Evolutionary conservation across 1,284 basidiomycete genomes (phyloP).

Genomic region (Pseudozyma thailandica): DNA sequence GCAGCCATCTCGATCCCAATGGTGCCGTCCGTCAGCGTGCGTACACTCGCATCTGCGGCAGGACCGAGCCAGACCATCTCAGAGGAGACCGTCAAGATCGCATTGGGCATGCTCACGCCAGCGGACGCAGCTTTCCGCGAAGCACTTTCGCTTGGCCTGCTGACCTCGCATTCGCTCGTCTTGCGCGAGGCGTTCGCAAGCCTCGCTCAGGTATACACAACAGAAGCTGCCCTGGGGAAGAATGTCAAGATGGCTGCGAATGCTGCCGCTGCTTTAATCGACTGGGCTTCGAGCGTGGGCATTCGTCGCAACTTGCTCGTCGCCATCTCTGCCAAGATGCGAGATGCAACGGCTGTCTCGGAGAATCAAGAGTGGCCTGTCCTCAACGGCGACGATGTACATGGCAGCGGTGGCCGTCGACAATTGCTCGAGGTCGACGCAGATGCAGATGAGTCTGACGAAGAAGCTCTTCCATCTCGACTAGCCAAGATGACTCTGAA

Average conservation of each 20-base stretch:
- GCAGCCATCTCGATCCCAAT: conserved; percentile 58
- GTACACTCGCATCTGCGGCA: conserved; percentile 21
- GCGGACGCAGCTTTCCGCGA: conserved; percentile 43
- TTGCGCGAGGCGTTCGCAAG: conserved; percentile 46
- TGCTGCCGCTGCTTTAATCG: conserved; percentile 39
- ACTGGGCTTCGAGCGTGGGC: conserved; percentile 45
- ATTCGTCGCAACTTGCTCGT: conserved; percentile 46
- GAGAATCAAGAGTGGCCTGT: conserved; percentile 35
- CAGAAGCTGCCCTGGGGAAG: conserved; percentile 45
- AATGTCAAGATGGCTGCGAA: conserved; percentile 43
- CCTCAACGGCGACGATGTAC: not conserved
- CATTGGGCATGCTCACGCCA: conserved; percentile 34
- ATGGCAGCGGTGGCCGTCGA: not conserved
- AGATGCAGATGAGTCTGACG: conserved; percentile 20
- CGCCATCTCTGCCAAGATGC: conserved; percentile 48
- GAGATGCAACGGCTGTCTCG: not conserved
- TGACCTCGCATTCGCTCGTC: conserved; percentile 37
- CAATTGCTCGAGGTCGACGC: not conserved
- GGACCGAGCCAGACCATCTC: conserved; percentile 36
- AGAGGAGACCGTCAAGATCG: conserved; percentile 39
- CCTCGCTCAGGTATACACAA: conserved; percentile 46
- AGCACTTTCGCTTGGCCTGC: conserved; percentile 34
- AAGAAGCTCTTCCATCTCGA: conserved; percentile 35
- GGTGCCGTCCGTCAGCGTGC: conserved; percentile 42
- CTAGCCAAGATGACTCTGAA: conserved; percentile 35